Conservation (phyloP, 257 asterid species). For the Perilla frutescens region DNA sequence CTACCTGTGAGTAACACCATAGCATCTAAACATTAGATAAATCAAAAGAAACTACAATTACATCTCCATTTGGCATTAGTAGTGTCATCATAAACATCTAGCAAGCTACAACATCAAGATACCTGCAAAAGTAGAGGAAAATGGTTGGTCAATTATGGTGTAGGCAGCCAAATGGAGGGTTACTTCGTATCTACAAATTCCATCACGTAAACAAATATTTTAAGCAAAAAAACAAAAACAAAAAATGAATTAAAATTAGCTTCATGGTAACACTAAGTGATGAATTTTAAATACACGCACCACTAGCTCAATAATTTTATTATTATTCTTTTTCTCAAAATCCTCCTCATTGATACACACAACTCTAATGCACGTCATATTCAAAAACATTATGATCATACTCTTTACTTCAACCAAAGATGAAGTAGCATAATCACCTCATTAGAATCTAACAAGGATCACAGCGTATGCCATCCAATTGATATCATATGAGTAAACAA, state of each 20-base stretch:
- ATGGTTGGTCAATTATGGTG: slow-evolving; percentile 4
- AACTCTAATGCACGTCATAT: too few species aligned
- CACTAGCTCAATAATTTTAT: too few species aligned
- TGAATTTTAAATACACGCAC: background rate
- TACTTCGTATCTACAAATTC: background rate
- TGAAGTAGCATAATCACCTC: too few species aligned
- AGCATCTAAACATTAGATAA: slow-evolving; percentile 44
- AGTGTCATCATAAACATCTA: slow-evolving; percentile 43
- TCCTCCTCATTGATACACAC: too few species aligned
- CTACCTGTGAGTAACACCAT: slow-evolving; percentile 28
- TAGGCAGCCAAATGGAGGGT: background rate
- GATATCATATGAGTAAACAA: too few species aligned
- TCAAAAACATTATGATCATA: too few species aligned
- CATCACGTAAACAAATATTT: background rate
- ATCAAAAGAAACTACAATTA: slow-evolving; percentile 37
- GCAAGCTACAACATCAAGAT: slow-evolving; percentile 38
- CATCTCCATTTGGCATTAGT: slow-evolving; percentile 41
- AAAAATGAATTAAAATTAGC: too few species aligned
- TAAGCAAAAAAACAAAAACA: background rate
- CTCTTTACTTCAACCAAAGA: too few species aligned
- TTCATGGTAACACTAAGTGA: background rate
- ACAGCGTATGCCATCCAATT: too few species aligned
- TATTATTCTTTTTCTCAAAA: too few species aligned
- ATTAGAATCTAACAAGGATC: too few species aligned
- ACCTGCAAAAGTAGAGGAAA: slow-evolving; percentile 45